Evolutionary conservation across 1,139 yeast species (phyloP), one percentile per base, ranked within the genome.

Genomic region (Dujonia santamariae): DNA sequence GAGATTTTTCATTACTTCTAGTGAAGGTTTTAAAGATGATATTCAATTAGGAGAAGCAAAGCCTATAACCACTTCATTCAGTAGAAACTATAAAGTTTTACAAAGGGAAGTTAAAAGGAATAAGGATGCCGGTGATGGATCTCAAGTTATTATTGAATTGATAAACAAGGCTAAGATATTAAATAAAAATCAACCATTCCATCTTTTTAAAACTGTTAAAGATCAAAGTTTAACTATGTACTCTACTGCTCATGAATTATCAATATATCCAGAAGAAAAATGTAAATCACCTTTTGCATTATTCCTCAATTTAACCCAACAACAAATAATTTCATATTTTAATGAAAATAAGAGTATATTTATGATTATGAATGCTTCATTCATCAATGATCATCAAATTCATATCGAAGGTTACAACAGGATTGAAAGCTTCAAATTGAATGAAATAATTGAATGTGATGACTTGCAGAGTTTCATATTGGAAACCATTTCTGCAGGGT

Each of bases 121-220:
- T 9, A 20, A 20, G n/a, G 36, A 37, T 2, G 35, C 32, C 22
- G 34, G 29, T 25, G 20, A 37, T 29, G 32, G 53, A 6, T 24
- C 27, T 22, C 29, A 26, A 18, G 67, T 72, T 34, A 72, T 88
- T 19, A 74, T 85, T 17, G 84, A 80, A 34, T 61, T 84, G 28
- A 58, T 86, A 6, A 78, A 84, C 40, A 88, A 88, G 53, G 88
- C 96, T 0, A 80, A 78, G 44, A 78, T 90, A 22, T 62, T 88
- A 37, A 78, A 80, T 52, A 90, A 90, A 50, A 72, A 80, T 3
- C 85, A 87, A 35, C 90, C 96, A 3, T 87, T 90, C 57, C 97
- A 90, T 61, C 61, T 90, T 22, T 90, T 90, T 63, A 78, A 74
- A 46, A 58, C 52, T 3, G 12, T 62, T 30, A n/a, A 20, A 21